Percentiles rank a stretch among this genome's conserved stretches.
Evolutionary conservation across 2,329 filamentous ascomycete species (phyloP).

Genomic region (Hymenoscyphus occultus): DNA sequence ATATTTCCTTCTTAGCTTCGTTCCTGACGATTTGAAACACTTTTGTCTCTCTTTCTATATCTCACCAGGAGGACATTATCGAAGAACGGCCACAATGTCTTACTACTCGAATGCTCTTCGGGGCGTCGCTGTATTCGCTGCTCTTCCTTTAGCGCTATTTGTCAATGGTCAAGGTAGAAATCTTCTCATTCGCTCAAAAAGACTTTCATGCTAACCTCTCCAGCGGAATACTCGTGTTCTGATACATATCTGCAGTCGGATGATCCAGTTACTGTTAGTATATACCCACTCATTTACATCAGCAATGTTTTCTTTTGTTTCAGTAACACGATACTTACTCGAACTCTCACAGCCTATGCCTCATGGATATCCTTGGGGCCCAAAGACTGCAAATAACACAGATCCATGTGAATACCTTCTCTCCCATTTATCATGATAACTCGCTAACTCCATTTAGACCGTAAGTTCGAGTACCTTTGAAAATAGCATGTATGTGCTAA

Average conservation of each 20-base stretch:
- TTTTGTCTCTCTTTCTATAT: background rate
- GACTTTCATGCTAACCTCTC: background rate
- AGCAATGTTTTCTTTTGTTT: background rate
- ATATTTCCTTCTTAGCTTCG: background rate
- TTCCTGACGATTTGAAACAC: background rate
- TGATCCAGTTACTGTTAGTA: constrained; percentile 15
- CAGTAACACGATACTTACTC: background rate
- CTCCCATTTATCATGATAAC: background rate
- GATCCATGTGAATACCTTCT: constrained; percentile 33
- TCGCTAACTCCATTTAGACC: constrained; percentile 12
- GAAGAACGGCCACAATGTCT: constrained; percentile 7
- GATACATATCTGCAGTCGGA: constrained; percentile 3
- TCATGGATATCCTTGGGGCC: constrained; percentile 52
- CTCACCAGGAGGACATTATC: background rate
- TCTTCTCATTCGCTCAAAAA: background rate
- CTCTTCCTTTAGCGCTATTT: background rate
- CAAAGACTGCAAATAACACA: constrained; percentile 39
- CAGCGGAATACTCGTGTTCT: constrained; percentile 12
- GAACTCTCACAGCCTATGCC: constrained; percentile 39
- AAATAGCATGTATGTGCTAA: background rate
- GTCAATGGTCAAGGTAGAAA: constrained; percentile 9
- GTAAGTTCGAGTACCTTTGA: background rate
- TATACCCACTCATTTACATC: background rate
- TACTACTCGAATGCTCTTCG: background rate
- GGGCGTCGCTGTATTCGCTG: background rate